Conservation (phyloP, 2,329 filamentous ascomycete species). For the Verticillium zaregamsianum region DNA sequence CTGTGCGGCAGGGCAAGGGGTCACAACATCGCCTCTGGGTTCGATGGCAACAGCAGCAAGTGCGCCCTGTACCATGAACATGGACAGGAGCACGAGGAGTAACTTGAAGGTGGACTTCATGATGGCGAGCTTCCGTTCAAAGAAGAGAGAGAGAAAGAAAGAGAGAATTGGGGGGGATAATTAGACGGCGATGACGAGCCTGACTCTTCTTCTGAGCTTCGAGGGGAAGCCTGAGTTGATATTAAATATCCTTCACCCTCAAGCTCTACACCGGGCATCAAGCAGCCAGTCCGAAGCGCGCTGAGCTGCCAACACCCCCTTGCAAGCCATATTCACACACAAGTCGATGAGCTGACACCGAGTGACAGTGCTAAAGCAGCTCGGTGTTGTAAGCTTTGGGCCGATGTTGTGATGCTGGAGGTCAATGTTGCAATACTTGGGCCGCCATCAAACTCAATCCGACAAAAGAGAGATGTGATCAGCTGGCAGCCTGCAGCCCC, state of each 20-base stretch:
- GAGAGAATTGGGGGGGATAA: background rate
- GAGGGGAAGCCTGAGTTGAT: too few relatives aligned
- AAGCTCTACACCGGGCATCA: background rate
- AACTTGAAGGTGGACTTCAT: conserved; percentile 2
- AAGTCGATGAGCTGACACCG: background rate
- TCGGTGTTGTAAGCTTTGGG: background rate
- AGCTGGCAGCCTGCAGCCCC: background rate
- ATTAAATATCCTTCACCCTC: background rate
- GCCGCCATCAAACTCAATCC: background rate
- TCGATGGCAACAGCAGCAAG: background rate
- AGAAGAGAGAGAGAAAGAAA: background rate
- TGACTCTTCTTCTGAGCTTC: too few relatives aligned
- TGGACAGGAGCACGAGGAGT: conserved; percentile 1
- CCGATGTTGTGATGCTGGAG: background rate
- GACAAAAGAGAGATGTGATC: background rate
- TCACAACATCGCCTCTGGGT: background rate
- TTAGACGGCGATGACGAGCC: too few relatives aligned
- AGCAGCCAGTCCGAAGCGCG: background rate
- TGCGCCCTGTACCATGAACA: conserved; percentile 2
- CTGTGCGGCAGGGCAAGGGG: background rate
- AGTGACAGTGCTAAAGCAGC: background rate
- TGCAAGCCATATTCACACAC: background rate
- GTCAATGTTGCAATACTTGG: background rate
- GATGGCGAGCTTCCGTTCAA: background rate
- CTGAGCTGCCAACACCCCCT: background rate